Evolutionary conservation across 2,329 filamentous ascomycete species (phyloP).

Genomic region (Trichoderma sp.): DNA sequence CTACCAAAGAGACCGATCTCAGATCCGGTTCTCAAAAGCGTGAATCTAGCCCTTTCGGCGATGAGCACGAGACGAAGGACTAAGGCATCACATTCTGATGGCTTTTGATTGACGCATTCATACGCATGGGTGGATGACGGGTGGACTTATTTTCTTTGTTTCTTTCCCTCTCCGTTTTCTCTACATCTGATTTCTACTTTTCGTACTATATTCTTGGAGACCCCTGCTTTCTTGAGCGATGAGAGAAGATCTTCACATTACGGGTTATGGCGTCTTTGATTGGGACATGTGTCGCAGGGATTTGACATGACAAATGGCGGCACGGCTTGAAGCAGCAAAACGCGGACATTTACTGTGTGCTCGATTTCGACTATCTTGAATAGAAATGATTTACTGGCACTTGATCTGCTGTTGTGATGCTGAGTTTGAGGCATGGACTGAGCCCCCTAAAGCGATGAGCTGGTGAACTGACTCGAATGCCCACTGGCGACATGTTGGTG

Average conservation of each 20-base stretch:
- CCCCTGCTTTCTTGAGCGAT: conserved; percentile 32
- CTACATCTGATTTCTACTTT: conserved; percentile 22
- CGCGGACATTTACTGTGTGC: conserved; percentile 33
- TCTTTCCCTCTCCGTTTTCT: background rate
- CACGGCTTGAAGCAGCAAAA: conserved; percentile 32
- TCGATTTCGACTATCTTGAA: conserved; percentile 31
- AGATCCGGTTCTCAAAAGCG: conserved; percentile 35
- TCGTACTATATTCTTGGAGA: conserved; percentile 35
- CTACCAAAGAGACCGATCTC: conserved; percentile 31
- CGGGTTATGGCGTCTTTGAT: conserved; percentile 37
- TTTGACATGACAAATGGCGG: conserved; percentile 38
- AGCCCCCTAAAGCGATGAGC: too few species aligned
- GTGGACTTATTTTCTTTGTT: conserved; percentile 1
- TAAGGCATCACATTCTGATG: conserved; percentile 33
- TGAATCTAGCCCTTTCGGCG: conserved; percentile 57
- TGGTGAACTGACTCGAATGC: too few species aligned
- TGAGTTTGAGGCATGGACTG: too few species aligned
- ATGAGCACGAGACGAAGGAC: conserved; percentile 60
- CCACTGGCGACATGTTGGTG: too few species aligned
- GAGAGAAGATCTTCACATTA: conserved; percentile 32
- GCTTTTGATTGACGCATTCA: conserved; percentile 31
- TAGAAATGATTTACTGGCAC: conserved; percentile 34
- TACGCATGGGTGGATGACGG: conserved; percentile 24
- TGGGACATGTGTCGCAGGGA: conserved; percentile 35
- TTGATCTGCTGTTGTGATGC: too few species aligned